Conservation (phyloP, 1,284 basidiomycete genomes). For the Sporisorium sorghi region DNA sequence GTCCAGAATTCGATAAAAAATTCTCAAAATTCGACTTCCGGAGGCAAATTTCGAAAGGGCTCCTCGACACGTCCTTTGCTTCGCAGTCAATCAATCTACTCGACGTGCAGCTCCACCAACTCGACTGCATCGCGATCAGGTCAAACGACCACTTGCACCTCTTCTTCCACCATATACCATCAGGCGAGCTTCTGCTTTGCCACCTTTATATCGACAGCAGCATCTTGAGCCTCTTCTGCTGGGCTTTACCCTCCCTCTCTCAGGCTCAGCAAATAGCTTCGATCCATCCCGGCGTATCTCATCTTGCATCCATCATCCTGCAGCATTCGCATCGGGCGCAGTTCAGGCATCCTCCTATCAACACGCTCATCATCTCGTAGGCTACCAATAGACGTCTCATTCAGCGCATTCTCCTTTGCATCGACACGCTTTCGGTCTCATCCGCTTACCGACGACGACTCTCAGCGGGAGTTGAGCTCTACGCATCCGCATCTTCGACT, state of each 20-base stretch:
- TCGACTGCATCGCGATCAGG: slow-evolving; percentile 6
- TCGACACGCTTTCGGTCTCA: neutral
- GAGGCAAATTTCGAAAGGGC: slow-evolving; percentile 4
- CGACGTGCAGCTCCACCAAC: slow-evolving; percentile 33
- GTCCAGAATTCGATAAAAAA: slow-evolving; percentile 47
- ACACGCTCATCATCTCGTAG: neutral
- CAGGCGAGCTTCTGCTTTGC: neutral
- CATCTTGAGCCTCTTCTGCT: neutral
- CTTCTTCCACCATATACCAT: neutral
- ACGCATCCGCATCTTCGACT: neutral
- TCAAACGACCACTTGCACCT: slow-evolving; percentile 29
- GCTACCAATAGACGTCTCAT: neutral
- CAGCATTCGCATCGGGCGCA: slow-evolving; percentile 9
- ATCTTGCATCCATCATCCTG: slow-evolving; percentile 1
- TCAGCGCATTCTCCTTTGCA: neutral
- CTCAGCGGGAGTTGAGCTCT: neutral
- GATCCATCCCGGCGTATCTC: neutral
- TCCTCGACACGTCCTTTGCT: slow-evolving; percentile 9
- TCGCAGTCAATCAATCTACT: slow-evolving; percentile 17
- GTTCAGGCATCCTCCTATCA: neutral
- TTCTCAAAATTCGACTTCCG: slow-evolving; percentile 30
- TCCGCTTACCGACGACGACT: neutral
- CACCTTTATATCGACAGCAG: neutral
- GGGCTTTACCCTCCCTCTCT: neutral
- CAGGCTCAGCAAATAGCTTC: no score